Conservation (phyloP, 495 filamentous ascomycete species). For the Lichenothelia convexa region DNA sequence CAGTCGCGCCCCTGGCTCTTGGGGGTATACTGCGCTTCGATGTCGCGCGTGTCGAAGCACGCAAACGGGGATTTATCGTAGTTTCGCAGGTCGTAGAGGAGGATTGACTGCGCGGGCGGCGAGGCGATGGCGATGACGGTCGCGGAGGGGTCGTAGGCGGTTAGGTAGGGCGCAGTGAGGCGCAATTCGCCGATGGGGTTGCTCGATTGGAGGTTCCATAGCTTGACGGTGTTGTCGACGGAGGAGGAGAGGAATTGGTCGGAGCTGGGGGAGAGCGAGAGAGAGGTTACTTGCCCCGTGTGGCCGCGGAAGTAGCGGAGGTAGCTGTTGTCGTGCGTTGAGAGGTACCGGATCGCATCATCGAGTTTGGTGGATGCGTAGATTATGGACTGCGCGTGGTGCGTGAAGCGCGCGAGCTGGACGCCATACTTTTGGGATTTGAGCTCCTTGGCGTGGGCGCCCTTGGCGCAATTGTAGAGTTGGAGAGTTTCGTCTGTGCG, state of each 20-base stretch:
- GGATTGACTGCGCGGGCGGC: slow-evolving; percentile 51
- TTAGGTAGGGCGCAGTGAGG: slow-evolving; percentile 58
- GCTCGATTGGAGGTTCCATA: slow-evolving; percentile 67
- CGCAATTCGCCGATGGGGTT: slow-evolving; percentile 60
- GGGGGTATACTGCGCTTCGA: slow-evolving; percentile 36
- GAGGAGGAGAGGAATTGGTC: slow-evolving; percentile 86
- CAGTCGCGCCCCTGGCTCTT: slow-evolving; percentile 38
- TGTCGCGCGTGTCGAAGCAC: slow-evolving; percentile 55
- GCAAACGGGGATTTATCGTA: slow-evolving; percentile 80
- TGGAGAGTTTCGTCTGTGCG: slow-evolving; percentile 88
- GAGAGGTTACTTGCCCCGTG: slow-evolving; percentile 58
- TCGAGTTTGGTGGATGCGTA: slow-evolving; percentile 94
- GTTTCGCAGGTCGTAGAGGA: slow-evolving; percentile 85
- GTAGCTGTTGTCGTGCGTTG: slow-evolving; percentile 85
- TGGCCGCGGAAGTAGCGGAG: slow-evolving; percentile 91
- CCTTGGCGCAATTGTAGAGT: slow-evolving; percentile 80
- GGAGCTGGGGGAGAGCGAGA: slow-evolving; percentile 52
- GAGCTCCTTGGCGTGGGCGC: slow-evolving; percentile 65
- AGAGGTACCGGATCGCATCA: slow-evolving; percentile 72
- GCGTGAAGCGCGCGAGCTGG: slow-evolving; percentile 84
- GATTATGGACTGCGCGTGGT: slow-evolving; percentile 68
- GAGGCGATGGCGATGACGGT: slow-evolving; percentile 80
- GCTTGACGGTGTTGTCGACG: slow-evolving; percentile 67
- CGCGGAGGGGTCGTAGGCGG: slow-evolving; percentile 75
- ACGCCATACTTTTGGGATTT: slow-evolving; percentile 89